Evolutionary conservation across 129 eudicot species (phyloP), one percentile per base, ranked within the genome.

Genomic region (Oenanthe sinensis): DNA sequence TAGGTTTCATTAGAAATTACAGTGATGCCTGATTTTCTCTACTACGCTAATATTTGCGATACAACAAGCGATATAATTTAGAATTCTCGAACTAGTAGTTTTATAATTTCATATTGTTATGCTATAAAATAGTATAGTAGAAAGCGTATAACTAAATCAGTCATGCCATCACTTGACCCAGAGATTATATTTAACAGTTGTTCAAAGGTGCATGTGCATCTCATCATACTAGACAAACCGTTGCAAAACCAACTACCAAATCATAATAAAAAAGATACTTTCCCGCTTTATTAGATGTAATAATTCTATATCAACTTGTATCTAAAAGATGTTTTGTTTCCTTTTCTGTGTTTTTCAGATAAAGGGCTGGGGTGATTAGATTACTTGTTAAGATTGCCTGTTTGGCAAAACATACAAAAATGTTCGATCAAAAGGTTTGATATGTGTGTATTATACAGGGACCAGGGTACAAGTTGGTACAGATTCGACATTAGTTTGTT

Each of bases 221-320:
- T 71, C 48, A 40, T 37, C 75, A 19, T 71, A 71, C 75, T 22
- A 33, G 75, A 71, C 49, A 71, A 71, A 40, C 75, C 30, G 75
- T 71, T 71, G 75, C 33, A 71, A 13, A 71, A 37, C 75, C 48
- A 71, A 40, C 75, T 71, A 20, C 47, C 48, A 71, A 71, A 71
- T 71, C 49, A 71, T 71, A 11, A 71, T 71, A 4, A 40, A 39
- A 42, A 37, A 0, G 48, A 37, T 19, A 70, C 75, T 39, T 70
- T 70, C 14, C 48, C 48, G 10, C 45, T 15, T 40, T 71, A 37
- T 5, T 71, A 37, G 46, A 30, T 5, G 22, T 15, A 36, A 71
- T 40, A 6, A 17, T 71, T 36, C 22, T 60, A 9, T 6, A 26
- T 16, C 13, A 60, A 3, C 2, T 16, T 17, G 44, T 20, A 40